Conservation (phyloP, 2,329 filamentous ascomycete genomes). For the Sporothrix schenckii region DNA sequence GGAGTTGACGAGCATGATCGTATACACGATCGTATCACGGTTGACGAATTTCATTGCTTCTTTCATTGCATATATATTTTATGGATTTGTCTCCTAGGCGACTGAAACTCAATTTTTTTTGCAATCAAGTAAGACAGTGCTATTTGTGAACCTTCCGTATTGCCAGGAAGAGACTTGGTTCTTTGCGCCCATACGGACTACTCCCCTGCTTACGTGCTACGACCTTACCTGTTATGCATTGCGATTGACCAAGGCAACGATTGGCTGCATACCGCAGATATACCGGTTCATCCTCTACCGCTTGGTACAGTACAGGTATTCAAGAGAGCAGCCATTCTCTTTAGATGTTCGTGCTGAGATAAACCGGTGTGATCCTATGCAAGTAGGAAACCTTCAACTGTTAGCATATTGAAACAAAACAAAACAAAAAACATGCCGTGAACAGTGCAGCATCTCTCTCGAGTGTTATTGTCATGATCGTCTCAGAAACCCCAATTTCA, state of each 20-base stretch:
- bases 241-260: too few species aligned
- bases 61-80: conserved; percentile 2
- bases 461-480: not conserved
- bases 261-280: too few species aligned
- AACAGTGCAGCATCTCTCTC: not conserved
- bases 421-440: not conserved
- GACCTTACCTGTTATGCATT: not conserved
- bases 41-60: not conserved
- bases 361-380: too few species aligned
- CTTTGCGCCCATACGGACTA: too few species aligned
- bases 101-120: not conserved
- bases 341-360: not conserved
- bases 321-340: not conserved
- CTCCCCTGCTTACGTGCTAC: too few species aligned
- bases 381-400: not conserved
- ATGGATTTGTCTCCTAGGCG: not conserved
- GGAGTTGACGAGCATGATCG: not conserved
- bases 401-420: not conserved
- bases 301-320: not conserved
- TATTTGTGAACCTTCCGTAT: too few species aligned
- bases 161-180: too few species aligned
- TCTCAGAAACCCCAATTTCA: conserved; percentile 43
- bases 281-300: not conserved
- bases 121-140: not conserved
- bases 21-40: not conserved